Percentiles rank a stretch among this genome's conserved stretches.
These are phyloP conservation scores for Fusarium devonianum DNA, from an alignment of 2,329 filamentous ascomycete species.

Conservation along the genomic window DNA sequence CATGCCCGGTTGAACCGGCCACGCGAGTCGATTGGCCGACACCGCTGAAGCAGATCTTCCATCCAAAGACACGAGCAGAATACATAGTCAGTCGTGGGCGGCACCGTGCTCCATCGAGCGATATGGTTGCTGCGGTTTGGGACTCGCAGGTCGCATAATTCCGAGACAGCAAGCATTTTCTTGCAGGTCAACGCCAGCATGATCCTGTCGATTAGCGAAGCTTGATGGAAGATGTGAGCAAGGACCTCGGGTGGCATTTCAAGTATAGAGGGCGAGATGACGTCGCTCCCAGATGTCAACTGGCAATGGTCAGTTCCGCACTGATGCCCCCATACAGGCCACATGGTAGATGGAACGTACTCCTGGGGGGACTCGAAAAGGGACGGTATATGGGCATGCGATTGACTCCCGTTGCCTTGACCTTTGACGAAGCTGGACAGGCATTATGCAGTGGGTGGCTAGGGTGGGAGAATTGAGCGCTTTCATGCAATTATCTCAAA, in stretches of 20 bases:
- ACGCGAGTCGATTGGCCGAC: constrained; percentile 22
- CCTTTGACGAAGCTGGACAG: constrained; percentile 16
- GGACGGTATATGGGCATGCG: constrained; percentile 4
- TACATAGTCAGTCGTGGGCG: too few species aligned
- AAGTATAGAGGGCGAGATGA: constrained; percentile 17
- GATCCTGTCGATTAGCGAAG: constrained; percentile 19
- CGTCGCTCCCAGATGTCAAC: background rate
- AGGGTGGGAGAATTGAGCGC: too few species aligned
- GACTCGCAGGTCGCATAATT: constrained; percentile 20
- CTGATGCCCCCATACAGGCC: background rate
- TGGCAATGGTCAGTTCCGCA: constrained; percentile 8
- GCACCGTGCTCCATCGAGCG: constrained; percentile 7
- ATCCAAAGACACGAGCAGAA: constrained; percentile 24
- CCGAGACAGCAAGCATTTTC: constrained; percentile 29
- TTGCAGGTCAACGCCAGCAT: constrained; percentile 36
- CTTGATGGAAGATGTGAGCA: constrained; percentile 31
- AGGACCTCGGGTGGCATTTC: constrained; percentile 41
- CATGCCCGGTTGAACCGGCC: constrained; percentile 22
- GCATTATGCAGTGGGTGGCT: constrained; percentile 1
- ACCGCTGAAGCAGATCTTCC: constrained; percentile 23
- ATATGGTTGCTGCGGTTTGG: constrained; percentile 24
- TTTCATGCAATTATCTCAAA: too few species aligned
- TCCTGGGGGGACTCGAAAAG: constrained; percentile 19
- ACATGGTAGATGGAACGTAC: constrained; percentile 11
- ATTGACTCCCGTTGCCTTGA: background rate